Evolutionary conservation across 148 eudicot species (phyloP).

Genomic region (Amaranthus hypochondriacus): DNA sequence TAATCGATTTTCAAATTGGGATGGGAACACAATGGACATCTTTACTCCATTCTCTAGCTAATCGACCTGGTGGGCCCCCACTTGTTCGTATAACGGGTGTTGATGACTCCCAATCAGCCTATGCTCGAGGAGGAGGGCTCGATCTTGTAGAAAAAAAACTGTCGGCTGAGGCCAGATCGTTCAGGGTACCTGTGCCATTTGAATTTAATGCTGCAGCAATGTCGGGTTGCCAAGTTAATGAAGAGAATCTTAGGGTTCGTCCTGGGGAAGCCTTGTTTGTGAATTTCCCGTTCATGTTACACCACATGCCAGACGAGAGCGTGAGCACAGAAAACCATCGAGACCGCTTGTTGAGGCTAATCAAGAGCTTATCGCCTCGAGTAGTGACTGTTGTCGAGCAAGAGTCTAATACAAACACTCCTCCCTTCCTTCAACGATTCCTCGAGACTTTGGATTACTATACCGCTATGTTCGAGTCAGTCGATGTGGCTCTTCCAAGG

Average conservation of each 20-base stretch:
- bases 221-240: constrained; percentile 60
- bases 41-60: constrained; percentile 48
- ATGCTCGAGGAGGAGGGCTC: constrained; percentile 82
- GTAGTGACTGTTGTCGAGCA: constrained; percentile 77
- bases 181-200: constrained; percentile 42
- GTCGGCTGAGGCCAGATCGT: constrained; percentile 37
- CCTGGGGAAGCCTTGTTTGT: constrained; percentile 76
- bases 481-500: constrained; percentile 57
- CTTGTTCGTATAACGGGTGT: constrained; percentile 72
- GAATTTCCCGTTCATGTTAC: constrained; percentile 76
- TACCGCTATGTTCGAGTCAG: constrained; percentile 81
- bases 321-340: constrained; percentile 76
- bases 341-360: constrained; percentile 68
- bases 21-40: constrained; percentile 82
- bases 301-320: constrained; percentile 98
- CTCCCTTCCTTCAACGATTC: constrained; percentile 59
- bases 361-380: constrained; percentile 69
- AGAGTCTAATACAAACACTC: constrained; percentile 85
- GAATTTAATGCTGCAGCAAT: constrained; percentile 74
- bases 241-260: constrained; percentile 40
- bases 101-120: constrained; percentile 68
- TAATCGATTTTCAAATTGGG: constrained; percentile 81
- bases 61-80: constrained; percentile 73
- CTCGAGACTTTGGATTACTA: constrained; percentile 74
- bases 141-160: constrained; percentile 54